phyloP scores from a whole-genome alignment of 495 filamentous ascomycete species.

The Xylaria venustula region DNA sequence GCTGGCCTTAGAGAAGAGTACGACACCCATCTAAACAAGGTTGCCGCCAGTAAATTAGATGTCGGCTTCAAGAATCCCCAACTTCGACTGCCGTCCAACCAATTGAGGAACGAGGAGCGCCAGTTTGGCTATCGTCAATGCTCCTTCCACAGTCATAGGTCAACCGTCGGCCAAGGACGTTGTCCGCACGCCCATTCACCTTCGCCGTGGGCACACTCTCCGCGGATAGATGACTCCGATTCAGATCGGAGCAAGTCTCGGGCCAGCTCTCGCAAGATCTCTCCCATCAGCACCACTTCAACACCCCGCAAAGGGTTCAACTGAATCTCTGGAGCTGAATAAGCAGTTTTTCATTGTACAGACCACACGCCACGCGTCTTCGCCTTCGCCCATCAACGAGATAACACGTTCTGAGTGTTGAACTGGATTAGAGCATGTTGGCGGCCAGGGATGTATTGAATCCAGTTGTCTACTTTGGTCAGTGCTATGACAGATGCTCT shows the following conservation, averaged over 20 bases:
- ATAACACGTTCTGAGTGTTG: not conserved
- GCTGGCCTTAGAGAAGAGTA: constrained; percentile 43
- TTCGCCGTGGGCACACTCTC: constrained; percentile 16
- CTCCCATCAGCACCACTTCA: not conserved
- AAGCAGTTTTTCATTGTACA: not conserved
- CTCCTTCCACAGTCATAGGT: constrained; percentile 47
- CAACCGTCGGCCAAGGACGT: constrained; percentile 39
- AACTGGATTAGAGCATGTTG: not conserved
- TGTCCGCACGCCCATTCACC: constrained; percentile 37
- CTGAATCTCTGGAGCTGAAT: not conserved
- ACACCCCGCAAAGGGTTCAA: not conserved
- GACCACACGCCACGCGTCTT: too few species aligned
- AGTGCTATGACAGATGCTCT: not conserved
- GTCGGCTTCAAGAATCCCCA: constrained; percentile 50
- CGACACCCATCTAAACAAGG: constrained; percentile 40
- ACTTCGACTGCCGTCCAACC: constrained; percentile 44
- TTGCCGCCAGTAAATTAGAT: constrained; percentile 40
- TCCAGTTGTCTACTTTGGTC: not conserved
- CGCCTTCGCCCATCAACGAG: not conserved
- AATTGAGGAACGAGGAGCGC: constrained; percentile 43
- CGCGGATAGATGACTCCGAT: constrained; percentile 26
- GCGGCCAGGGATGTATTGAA: not conserved
- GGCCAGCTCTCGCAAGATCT: constrained; percentile 17
- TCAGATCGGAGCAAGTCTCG: constrained; percentile 24
- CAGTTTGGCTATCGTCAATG: constrained; percentile 49